Evolutionary conservation across 2,329 filamentous ascomycete genomes (phyloP), one percentile per base, ranked within the genome.

Genomic region (Neonectria neomacrospora): DNA sequence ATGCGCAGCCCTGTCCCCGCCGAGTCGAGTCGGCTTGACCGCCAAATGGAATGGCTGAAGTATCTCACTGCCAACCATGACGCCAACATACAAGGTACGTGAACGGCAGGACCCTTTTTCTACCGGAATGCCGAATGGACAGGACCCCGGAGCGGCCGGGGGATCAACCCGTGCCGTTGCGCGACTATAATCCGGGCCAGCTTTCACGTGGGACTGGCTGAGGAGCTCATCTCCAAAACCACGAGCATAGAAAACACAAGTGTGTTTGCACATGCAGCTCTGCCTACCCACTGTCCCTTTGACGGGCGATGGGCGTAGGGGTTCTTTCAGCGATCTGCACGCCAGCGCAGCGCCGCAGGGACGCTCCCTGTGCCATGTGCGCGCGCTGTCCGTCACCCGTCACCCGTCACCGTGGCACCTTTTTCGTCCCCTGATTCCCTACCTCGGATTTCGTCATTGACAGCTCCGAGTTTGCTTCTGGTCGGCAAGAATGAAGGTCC

Each of bases 291-390:
- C 45, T 39, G 26, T 5, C 18, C 28, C 20, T 47, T 56, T 32
- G 10, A 10, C 10, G 30, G 10, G 11, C 30, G 45, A 54, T 26
- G 34, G 51, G 34, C 6, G 23, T 37, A 16, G 37, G 37, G 58
- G 51, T 50, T 28, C 42, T 32, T 10, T 22, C 51, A 37, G 34
- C 41, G 51, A 60, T 54, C 58, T 61, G 51, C 58, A 47, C 44
- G 32, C 22, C 34, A 30, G 57, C 48, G 58, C 65, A 65, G 55
- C 58, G 62, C 52, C 58, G 62, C 65, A 65, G 58, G 62, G 62
- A 54, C 58, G 62, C 18, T 57, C 65, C 65, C 26, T 65, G 58
- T 41, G 56, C 50, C 50, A 39, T 34, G 51, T 54, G 37, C 57
- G 22, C 52, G 22, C 37, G 44, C 37, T 18, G 23, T 23, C 20